Percentiles rank a stretch among this genome's conserved stretches.
phyloP scores from a whole-genome alignment of 2,329 filamentous ascomycete genomes.

The Rhynchosporium agropyri region DNA sequence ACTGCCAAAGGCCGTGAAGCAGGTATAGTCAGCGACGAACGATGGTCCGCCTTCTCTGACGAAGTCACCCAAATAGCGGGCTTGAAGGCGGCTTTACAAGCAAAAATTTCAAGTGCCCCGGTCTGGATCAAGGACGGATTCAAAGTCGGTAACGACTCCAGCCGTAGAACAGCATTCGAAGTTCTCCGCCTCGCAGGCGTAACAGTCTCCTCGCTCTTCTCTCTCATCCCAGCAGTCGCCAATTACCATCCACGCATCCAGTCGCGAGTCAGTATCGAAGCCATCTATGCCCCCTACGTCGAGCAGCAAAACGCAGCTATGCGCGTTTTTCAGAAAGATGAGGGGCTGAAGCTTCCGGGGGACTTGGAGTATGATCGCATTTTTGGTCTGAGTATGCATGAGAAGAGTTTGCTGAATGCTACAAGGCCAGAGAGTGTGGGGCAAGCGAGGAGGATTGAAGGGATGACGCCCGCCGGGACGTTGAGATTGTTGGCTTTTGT shows the following conservation, averaged over 20 bases:
- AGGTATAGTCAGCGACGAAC: conserved; percentile 75
- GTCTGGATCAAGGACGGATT: conserved; percentile 75
- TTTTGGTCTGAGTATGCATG: conserved; percentile 75
- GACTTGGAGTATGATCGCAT: conserved; percentile 78
- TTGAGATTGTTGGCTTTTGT: conserved; percentile 66
- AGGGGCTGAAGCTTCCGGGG: conserved; percentile 69
- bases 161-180: conserved; percentile 73
- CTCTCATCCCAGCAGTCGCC: conserved; percentile 58
- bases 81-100: conserved; percentile 63
- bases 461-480: conserved; percentile 65
- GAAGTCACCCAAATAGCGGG: conserved; percentile 68
- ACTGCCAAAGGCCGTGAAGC: conserved; percentile 76
- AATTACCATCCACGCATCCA: conserved; percentile 61
- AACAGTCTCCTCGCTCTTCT: conserved; percentile 58
- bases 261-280: conserved; percentile 76
- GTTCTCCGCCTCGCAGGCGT: conserved; percentile 71
- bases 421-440: conserved; percentile 83
- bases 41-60: conserved; percentile 72
- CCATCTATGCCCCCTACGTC: conserved; percentile 85
- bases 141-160: conserved; percentile 65
- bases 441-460: conserved; percentile 86
- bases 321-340: conserved; percentile 72
- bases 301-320: conserved; percentile 69
- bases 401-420: conserved; percentile 69
- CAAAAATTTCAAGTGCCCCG: conserved; percentile 59